Conservation (phyloP, 257 asterid genomes). For the Przewalskia tangutica region DNA sequence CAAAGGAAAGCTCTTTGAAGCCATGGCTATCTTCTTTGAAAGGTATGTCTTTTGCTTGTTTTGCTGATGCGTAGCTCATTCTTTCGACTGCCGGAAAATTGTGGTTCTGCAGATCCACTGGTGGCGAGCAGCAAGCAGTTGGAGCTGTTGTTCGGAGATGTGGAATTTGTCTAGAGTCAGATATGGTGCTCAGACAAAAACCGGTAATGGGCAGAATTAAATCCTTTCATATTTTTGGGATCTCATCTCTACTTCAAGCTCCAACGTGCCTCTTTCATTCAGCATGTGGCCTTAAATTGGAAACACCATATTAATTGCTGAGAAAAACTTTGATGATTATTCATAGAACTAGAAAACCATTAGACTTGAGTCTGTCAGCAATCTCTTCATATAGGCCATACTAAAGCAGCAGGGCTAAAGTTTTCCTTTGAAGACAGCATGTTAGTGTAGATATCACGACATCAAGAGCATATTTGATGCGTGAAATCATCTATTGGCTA, state of each 20-base stretch:
- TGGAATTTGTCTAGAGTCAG: constrained; percentile 63
- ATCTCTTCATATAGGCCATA: not conserved
- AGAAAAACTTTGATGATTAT: not conserved
- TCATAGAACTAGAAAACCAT: not conserved
- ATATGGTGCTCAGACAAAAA: constrained; percentile 79
- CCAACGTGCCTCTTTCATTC: not conserved
- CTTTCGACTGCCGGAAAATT: constrained; percentile 11
- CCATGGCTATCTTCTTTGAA: constrained; percentile 85
- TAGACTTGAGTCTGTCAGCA: not conserved
- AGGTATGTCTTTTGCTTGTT: constrained; percentile 34
- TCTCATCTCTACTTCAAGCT: not conserved
- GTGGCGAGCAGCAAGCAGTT: constrained; percentile 43
- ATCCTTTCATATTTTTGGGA: not conserved
- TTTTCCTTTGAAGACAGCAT: not conserved
- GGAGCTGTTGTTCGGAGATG: constrained; percentile 76
- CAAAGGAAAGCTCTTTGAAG: constrained; percentile 77
- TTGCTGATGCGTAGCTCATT: not conserved
- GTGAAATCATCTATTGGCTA: not conserved
- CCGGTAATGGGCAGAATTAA: constrained; percentile 48
- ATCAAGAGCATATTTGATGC: not conserved
- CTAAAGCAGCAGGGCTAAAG: not conserved
- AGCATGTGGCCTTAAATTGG: not conserved
- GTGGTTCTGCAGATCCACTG: constrained; percentile 44
- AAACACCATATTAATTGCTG: not conserved
- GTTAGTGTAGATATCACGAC: not conserved